phyloP scores from a whole-genome alignment of 768 basidiomycete species.

The Infundibulicybe gibba region DNA sequence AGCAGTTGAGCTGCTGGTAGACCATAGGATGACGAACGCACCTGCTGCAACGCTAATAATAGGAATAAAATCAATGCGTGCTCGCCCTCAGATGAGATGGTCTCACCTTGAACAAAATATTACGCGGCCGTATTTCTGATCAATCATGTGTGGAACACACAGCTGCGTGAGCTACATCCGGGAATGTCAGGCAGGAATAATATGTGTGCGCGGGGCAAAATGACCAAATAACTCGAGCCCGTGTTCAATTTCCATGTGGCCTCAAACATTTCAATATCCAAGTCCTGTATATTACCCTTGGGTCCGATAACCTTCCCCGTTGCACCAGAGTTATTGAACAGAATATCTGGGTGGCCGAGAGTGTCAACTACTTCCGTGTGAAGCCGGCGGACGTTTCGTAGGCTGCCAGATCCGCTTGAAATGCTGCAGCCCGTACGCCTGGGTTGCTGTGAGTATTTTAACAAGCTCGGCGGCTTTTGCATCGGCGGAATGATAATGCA shows the following conservation, averaged over 20 bases:
- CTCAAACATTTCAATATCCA: constrained; percentile 42
- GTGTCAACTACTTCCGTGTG: constrained; percentile 36
- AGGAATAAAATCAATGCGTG: background rate
- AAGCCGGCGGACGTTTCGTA: constrained; percentile 42
- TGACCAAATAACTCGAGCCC: constrained; percentile 42
- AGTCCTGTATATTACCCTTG: constrained; percentile 39
- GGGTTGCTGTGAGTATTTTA: constrained; percentile 22
- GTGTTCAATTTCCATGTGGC: constrained; percentile 45
- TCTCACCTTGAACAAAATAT: constrained; percentile 48
- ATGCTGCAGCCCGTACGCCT: constrained; percentile 36
- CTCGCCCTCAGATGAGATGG: background rate
- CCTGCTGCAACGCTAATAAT: constrained; percentile 41
- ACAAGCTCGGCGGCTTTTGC: constrained; percentile 36
- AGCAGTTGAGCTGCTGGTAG: background rate
- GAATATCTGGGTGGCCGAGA: constrained; percentile 46
- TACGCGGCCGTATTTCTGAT: constrained; percentile 44
- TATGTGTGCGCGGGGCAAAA: constrained; percentile 5
- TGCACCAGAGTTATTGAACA: constrained; percentile 50
- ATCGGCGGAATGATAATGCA: constrained; percentile 43
- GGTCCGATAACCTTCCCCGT: constrained; percentile 38
- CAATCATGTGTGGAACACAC: constrained; percentile 47
- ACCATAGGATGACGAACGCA: constrained; percentile 5
- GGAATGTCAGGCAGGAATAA: background rate
- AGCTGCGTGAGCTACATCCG: constrained; percentile 41
- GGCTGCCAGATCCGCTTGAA: constrained; percentile 44